Percentiles rank a stretch among this genome's conserved stretches.
phyloP scores from a whole-genome alignment of 768 basidiomycete genomes.

The Rickenella mellea region DNA sequence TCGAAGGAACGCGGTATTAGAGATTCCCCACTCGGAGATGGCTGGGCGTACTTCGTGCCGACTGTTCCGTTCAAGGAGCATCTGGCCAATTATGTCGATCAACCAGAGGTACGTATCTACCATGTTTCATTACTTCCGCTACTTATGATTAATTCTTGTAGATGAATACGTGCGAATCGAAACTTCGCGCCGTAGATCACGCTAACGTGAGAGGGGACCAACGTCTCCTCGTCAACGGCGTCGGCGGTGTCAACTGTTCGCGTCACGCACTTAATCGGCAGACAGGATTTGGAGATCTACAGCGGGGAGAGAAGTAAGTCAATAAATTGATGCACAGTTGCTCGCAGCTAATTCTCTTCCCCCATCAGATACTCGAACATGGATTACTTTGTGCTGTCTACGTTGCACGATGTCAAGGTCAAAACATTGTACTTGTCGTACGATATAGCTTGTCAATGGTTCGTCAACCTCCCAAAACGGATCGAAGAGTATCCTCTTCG shows the following conservation, averaged over 20 bases:
- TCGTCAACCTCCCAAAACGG: neutral
- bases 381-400: constrained; percentile 18
- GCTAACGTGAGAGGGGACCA: constrained; percentile 4
- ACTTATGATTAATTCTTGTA: neutral
- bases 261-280: constrained; percentile 22
- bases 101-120: constrained; percentile 13
- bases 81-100: constrained; percentile 3
- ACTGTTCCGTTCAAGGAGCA: constrained; percentile 11
- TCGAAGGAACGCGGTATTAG: constrained; percentile 15
- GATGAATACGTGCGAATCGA: constrained; percentile 9
- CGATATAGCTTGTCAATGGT: constrained; percentile 12
- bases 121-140: no score
- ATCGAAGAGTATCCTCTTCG: neutral
- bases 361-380: constrained; percentile 17
- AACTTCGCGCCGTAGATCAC: constrained; percentile 8
- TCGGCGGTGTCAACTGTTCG: neutral
- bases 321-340: neutral
- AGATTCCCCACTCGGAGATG: constrained; percentile 16
- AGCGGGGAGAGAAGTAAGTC: constrained; percentile 23
- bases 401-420: constrained; percentile 1
- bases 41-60: constrained; percentile 18
- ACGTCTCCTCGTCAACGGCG: neutral
- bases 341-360: neutral
- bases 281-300: constrained; percentile 20
- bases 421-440: neutral